Evolutionary conservation across 2,329 filamentous ascomycete species (phyloP).

Genomic region (Colletotrichum gloeosporioides): DNA sequence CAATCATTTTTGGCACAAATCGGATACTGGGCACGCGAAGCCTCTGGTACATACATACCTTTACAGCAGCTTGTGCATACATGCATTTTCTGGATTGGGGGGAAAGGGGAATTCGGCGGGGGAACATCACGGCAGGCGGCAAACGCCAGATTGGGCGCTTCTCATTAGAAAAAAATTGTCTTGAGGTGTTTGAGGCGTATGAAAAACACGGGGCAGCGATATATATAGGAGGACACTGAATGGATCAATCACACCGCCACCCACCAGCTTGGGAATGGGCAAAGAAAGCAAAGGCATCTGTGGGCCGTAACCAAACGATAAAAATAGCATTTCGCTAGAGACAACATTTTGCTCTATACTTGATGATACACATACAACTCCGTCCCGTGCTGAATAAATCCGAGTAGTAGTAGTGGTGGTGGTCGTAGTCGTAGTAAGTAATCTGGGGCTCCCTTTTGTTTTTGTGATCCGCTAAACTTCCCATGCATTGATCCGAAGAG

Average conservation of each 20-base stretch:
- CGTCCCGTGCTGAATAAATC: background rate
- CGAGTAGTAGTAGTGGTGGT: background rate
- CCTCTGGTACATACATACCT: background rate
- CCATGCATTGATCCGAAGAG: slow-evolving; percentile 10
- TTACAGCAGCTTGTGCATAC: background rate
- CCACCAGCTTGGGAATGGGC: background rate
- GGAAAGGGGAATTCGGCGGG: background rate
- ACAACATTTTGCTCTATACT: background rate
- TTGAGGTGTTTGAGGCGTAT: background rate
- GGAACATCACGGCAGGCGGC: background rate
- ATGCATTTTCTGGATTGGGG: background rate
- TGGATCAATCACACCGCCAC: background rate
- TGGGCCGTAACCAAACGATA: background rate
- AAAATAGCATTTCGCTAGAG: background rate
- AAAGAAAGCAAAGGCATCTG: background rate
- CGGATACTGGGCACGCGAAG: background rate
- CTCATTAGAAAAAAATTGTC: background rate
- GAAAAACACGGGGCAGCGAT: background rate
- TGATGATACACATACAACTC: slow-evolving; percentile 4
- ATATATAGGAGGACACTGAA: background rate
- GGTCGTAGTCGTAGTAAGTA: background rate
- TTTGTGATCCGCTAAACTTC: background rate
- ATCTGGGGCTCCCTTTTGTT: background rate
- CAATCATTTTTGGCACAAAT: background rate
- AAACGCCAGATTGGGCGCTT: background rate